These are phyloP conservation scores for Mycotypha africana DNA, from an alignment of 371 early-diverging fungal species.

Conservation along the genomic window DNA sequence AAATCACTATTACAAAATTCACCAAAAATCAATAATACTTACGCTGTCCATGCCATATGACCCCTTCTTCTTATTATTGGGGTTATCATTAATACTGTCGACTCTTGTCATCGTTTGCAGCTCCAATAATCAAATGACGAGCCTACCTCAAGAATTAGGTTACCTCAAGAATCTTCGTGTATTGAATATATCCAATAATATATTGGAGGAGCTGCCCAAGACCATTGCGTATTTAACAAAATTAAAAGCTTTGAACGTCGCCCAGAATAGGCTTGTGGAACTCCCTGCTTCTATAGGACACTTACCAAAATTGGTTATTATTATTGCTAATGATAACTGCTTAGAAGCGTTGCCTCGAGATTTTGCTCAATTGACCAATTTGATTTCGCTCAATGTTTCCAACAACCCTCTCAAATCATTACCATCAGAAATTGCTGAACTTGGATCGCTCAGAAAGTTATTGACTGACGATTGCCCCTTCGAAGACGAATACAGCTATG, in stretches of 20 bases:
- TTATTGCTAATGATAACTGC: constrained; percentile 48
- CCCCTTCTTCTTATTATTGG: too few relatives aligned
- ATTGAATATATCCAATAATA: constrained; percentile 21
- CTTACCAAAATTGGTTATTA: constrained; percentile 47
- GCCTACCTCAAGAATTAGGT: constrained; percentile 19
- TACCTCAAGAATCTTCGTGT: constrained; percentile 17
- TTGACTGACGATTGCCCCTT: constrained; percentile 44
- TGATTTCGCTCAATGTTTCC: constrained; percentile 57
- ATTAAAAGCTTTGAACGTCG: constrained; percentile 25
- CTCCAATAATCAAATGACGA: constrained; percentile 25
- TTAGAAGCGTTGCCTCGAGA: constrained; percentile 43
- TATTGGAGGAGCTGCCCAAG: constrained; percentile 21
- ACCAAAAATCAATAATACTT: too few relatives aligned
- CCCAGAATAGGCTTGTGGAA: constrained; percentile 51
- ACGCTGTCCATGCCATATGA: too few relatives aligned
- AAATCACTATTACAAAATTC: too few relatives aligned
- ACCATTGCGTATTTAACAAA: constrained; percentile 19
- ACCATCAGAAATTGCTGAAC: constrained; percentile 24
- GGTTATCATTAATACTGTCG: too few relatives aligned
- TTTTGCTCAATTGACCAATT: constrained; percentile 37
- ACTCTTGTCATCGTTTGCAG: constrained; percentile 8
- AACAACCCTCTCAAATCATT: constrained; percentile 47
- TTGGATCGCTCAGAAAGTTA: constrained; percentile 50
- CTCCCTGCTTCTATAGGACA: constrained; percentile 61
- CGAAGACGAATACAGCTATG: constrained; percentile 23